Evolutionary conservation across 169 alveolate species (phyloP).

Genomic region (Cryptosporidium xiaoi): DNA sequence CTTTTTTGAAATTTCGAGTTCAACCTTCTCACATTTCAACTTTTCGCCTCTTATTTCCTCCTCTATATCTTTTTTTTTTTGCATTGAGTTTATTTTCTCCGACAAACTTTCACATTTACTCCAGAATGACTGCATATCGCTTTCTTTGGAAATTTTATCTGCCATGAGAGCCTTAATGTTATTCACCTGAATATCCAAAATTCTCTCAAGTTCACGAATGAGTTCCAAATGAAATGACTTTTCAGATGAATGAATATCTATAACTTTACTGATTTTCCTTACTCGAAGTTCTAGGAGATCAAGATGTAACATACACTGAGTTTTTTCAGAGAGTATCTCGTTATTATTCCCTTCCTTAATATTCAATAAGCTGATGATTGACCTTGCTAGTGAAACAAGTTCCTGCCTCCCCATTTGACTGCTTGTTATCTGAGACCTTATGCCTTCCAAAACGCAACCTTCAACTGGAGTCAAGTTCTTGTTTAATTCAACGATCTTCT

Average conservation of each 20-base stretch:
- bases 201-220: background rate
- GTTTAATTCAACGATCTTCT: background rate
- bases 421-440: constrained; percentile 22
- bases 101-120: constrained; percentile 46
- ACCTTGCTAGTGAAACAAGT: constrained; percentile 15
- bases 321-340: background rate
- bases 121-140: constrained; percentile 35
- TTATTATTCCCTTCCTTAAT: background rate
- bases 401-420: constrained; percentile 51
- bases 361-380: constrained; percentile 11
- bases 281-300: constrained; percentile 34
- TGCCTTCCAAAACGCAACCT: constrained; percentile 37
- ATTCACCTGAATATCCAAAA: background rate
- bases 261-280: constrained; percentile 5
- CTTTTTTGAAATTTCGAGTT: background rate
- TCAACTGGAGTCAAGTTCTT: constrained; percentile 10
- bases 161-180: background rate
- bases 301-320: constrained; percentile 33
- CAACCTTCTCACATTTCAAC: background rate
- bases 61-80: constrained; percentile 19
- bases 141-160: constrained; percentile 3
- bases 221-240: background rate
- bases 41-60: constrained; percentile 5
- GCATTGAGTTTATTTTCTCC: constrained; percentile 9
- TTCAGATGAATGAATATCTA: constrained; percentile 3